Evolutionary conservation across 768 basidiomycete genomes (phyloP).

Genomic region (Kwoniella heveanensis): DNA sequence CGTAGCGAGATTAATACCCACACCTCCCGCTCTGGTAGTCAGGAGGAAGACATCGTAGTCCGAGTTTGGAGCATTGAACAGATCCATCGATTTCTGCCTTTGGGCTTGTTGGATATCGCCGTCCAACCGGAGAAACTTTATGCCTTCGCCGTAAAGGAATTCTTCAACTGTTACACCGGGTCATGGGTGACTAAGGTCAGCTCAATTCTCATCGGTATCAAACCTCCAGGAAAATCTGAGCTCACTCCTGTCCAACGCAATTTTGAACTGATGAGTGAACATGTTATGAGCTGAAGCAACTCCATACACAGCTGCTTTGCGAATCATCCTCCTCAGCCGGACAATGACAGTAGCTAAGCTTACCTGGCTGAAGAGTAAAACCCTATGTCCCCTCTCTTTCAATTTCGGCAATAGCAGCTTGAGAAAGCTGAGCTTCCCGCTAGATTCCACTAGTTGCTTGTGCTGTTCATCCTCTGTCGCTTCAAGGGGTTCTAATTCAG

Average conservation of each 20-base stretch:
- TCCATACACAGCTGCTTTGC: too few species aligned
- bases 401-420: slow-evolving; percentile 78
- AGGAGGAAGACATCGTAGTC: slow-evolving; percentile 89
- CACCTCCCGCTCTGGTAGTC: slow-evolving; percentile 89
- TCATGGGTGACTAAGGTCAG: too few species aligned
- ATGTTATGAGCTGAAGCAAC: neutral
- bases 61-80: slow-evolving; percentile 83
- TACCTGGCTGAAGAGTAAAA: slow-evolving; percentile 90
- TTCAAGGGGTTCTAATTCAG: slow-evolving; percentile 74
- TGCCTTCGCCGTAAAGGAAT: slow-evolving; percentile 77
- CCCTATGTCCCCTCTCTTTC: slow-evolving; percentile 79
- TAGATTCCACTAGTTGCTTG: slow-evolving; percentile 76
- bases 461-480: slow-evolving; percentile 67
- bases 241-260: slow-evolving; percentile 71
- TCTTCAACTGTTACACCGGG: slow-evolving; percentile 73
- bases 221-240: too few species aligned
- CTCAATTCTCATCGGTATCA: too few species aligned
- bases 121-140: slow-evolving; percentile 80
- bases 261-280: slow-evolving; percentile 69
- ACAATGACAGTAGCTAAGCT: slow-evolving; percentile 1
- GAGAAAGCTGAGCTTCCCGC: slow-evolving; percentile 80
- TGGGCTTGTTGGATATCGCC: slow-evolving; percentile 80
- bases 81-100: slow-evolving; percentile 94
- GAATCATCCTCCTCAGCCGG: neutral
- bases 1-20: slow-evolving; percentile 77